Evolutionary conservation across 2,329 filamentous ascomycete species (phyloP).

Genomic region (Sporothrix globosa): DNA sequence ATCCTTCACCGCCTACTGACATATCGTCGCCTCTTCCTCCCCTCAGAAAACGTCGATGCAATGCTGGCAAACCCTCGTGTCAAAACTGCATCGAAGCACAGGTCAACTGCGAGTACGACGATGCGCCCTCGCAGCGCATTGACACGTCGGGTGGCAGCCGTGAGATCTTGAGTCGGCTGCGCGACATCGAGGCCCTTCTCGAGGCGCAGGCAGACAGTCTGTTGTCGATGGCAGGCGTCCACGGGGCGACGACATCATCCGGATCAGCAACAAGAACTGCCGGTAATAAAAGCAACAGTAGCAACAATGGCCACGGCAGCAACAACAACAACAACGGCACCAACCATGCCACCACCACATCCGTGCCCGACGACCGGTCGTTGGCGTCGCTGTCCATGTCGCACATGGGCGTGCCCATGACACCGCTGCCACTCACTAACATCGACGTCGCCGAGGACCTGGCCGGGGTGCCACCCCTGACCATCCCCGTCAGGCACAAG

Average conservation of each 20-base stretch:
- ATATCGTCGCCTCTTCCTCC: neutral
- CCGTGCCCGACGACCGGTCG: neutral
- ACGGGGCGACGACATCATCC: neutral
- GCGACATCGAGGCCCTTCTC: slow-evolving; percentile 40
- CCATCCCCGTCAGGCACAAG: slow-evolving; percentile 41
- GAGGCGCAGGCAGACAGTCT: slow-evolving; percentile 37
- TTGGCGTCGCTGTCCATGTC: slow-evolving; percentile 9
- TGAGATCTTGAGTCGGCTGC: slow-evolving; percentile 40
- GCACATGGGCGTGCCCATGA: slow-evolving; percentile 14
- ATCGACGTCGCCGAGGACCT: slow-evolving; percentile 21
- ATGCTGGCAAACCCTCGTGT: slow-evolving; percentile 39
- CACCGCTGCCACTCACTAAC: neutral
- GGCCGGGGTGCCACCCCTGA: slow-evolving; percentile 38
- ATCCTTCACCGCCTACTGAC: neutral
- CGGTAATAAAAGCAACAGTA: too few relatives aligned
- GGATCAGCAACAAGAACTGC: too few relatives aligned
- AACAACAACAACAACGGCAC: neutral
- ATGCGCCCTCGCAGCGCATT: slow-evolving; percentile 38
- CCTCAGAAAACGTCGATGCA: slow-evolving; percentile 41
- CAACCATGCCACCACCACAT: neutral
- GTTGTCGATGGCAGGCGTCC: slow-evolving; percentile 32
- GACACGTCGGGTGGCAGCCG: slow-evolving; percentile 41
- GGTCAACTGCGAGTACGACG: slow-evolving; percentile 41
- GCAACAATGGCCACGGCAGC: neutral
- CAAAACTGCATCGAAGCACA: slow-evolving; percentile 39